A percentile compares a stretch with the other conserved stretches of the same genome.
phyloP scores from a whole-genome alignment of 2,329 filamentous ascomycete species.

The Dothidotthia symphoricarpi region DNA sequence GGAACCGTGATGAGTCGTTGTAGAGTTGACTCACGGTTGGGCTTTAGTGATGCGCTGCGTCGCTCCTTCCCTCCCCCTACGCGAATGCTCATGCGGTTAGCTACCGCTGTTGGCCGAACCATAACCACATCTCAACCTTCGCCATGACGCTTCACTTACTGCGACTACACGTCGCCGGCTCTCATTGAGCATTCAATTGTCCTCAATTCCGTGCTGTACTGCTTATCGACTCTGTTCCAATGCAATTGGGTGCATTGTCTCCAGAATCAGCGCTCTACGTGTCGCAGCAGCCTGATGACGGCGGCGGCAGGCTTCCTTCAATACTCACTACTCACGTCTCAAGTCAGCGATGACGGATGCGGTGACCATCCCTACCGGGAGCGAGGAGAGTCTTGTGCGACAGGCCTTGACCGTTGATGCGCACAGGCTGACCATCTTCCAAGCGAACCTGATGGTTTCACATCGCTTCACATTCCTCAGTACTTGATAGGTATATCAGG shows the following conservation, averaged over 20 bases:
- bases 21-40: slow-evolving; percentile 28
- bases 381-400: background rate
- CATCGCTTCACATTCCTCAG: slow-evolving; percentile 27
- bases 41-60: slow-evolving; percentile 16
- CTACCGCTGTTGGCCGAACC: slow-evolving; percentile 11
- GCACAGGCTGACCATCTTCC: slow-evolving; percentile 24
- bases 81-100: slow-evolving; percentile 14
- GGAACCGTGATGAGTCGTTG: slow-evolving; percentile 18
- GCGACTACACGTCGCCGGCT: slow-evolving; percentile 14
- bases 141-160: slow-evolving; percentile 11
- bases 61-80: slow-evolving; percentile 13
- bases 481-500: slow-evolving; percentile 14
- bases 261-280: slow-evolving; percentile 14
- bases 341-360: slow-evolving; percentile 2
- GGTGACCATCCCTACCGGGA: background rate
- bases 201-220: slow-evolving; percentile 7
- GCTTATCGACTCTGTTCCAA: slow-evolving; percentile 9
- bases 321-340: slow-evolving; percentile 9
- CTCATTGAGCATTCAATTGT: slow-evolving; percentile 18
- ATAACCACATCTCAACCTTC: slow-evolving; percentile 8
- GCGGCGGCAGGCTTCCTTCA: slow-evolving; percentile 12
- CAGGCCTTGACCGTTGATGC: slow-evolving; percentile 5
- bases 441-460: slow-evolving; percentile 23
- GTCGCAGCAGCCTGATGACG: slow-evolving; percentile 19
- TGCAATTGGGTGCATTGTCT: slow-evolving; percentile 22